Base-by-base conservation (phyloP, 2,329 filamentous ascomycete species). In the Fusarium nanum region DNA sequence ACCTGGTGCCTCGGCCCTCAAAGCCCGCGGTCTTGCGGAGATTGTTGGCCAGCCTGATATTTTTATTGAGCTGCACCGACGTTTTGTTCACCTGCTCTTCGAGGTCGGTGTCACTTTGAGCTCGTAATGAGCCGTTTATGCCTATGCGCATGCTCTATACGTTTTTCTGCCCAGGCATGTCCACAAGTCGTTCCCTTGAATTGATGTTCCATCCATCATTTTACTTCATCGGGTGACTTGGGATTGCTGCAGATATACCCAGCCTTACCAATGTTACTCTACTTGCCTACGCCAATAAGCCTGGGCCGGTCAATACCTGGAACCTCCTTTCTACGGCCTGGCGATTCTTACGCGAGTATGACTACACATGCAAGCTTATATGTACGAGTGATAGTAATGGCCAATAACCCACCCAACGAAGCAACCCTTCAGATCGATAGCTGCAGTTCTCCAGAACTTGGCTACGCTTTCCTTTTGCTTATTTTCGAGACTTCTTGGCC, bases 41-140 rank as follows among this genome's bases (percentile, higher is more conserved):
- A 81, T 92, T 42, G 87, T 91, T 28, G 89, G 89, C 22, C 81
- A 88, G 71, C 88, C 89, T 7, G 89, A 91, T 75, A 89, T 92
- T 73, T 92, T 92, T 71, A 87, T 91, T 59, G 86, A 91, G 79
- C 79, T 92, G 64, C 89, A 92, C 76, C 81, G 84, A 41, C 84
- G 85, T 67, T 92, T 92, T 74, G 89, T 91, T 27, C 84, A 85
- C 74, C 81, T 92, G 42, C 79, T 91, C 55, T 82, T 89, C 18
- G 87, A 91, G 76, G 81, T 89, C 28, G 85, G 86, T 18, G 84
- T 88, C 14, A 83, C 84, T 25, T 76, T 88, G 45, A 86, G 82
- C 65, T 83, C 85, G 12, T 88, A 67, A 78, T 71, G 70, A 75
- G 71, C 70, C 52, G 49, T 52, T 56, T 60, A 60, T 73, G 73